Conservation (phyloP, 2,329 filamentous ascomycete genomes). For the Fusarium xylarioides region DNA sequence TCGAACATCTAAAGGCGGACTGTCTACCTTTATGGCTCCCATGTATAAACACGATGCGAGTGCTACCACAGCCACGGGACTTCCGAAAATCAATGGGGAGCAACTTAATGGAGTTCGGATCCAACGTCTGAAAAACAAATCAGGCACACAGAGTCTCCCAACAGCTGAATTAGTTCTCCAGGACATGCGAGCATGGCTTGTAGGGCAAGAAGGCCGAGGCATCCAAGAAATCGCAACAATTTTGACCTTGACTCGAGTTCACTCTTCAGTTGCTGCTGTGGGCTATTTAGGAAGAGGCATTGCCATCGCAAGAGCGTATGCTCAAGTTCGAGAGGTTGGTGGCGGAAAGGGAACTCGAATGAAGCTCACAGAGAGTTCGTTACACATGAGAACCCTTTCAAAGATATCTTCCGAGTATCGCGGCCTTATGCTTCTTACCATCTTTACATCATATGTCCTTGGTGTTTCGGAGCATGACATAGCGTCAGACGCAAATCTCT, state of each 20-base stretch:
- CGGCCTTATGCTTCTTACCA: conserved; percentile 63
- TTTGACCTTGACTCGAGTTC: conserved; percentile 71
- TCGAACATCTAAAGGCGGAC: conserved; percentile 53
- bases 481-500: not conserved
- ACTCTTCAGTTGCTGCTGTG: conserved; percentile 63
- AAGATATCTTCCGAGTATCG: conserved; percentile 64
- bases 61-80: conserved; percentile 44
- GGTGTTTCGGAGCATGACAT: conserved; percentile 61
- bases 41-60: conserved; percentile 57
- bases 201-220: conserved; percentile 73
- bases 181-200: conserved; percentile 70
- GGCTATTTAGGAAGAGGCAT: conserved; percentile 65
- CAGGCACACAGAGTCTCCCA: conserved; percentile 74
- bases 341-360: conserved; percentile 54
- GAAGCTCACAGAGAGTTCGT: conserved; percentile 59
- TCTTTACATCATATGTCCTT: conserved; percentile 63
- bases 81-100: conserved; percentile 40
- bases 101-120: conserved; percentile 74
- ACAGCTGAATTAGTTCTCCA: conserved; percentile 76
- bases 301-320: conserved; percentile 65
- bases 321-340: conserved; percentile 64
- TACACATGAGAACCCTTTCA: conserved; percentile 68
- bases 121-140: conserved; percentile 75
- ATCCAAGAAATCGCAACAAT: conserved; percentile 74
- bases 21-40: conserved; percentile 67